Base-by-base conservation (phyloP, 805 yeast species). In the Kodamaea nitidulidarum region DNA sequence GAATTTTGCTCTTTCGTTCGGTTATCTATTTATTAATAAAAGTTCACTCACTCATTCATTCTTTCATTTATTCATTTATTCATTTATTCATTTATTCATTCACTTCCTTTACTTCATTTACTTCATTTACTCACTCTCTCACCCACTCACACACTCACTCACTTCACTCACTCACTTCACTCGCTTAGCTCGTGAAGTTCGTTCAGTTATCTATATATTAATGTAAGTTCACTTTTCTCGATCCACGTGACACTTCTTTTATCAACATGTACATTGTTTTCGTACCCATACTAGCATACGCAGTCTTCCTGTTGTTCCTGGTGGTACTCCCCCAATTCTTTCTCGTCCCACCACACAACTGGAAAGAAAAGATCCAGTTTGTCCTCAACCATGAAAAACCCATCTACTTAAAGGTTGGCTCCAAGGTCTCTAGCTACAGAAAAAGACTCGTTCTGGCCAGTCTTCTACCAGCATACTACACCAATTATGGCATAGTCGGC, bases 391-490 rank as follows among this genome's bases (percentile, higher is more conserved):
- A 60, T 44, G 60, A 61, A 3, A 63, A 48, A 40, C 63, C 67
- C 14, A 61, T 65, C 32, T 65, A 64, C 47, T 52, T 68, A 33
- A 49, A 55, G 21, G 64, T 58, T 2, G 70, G 69, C 7, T 27
- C 34, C 33, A 67, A 67, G 45, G 39, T 71, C 16, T 62, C 71
- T n/a, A 61, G 68, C 36, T 65, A 42, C 43, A 49, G 74, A 30
- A 58, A 71, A 27, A 44, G 71, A 31, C 55, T 68, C 35, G 47
- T 67, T 7, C 44, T 59, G 7, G 70, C 74, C 5, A 58, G 68
- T 29, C 39, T 11, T 4, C 48, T 53, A 35, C 72, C 74, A 4
- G 56, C 67, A 4, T 65, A 46, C 47, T 68, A 68, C 45, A 64
- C 66, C 22, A 68, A 68, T 43, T 64, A 43, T 42, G 51, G 50